These are phyloP conservation scores for Spergularia bocconei DNA, from an alignment of 148 eudicot genomes.

Conservation along the genomic window DNA sequence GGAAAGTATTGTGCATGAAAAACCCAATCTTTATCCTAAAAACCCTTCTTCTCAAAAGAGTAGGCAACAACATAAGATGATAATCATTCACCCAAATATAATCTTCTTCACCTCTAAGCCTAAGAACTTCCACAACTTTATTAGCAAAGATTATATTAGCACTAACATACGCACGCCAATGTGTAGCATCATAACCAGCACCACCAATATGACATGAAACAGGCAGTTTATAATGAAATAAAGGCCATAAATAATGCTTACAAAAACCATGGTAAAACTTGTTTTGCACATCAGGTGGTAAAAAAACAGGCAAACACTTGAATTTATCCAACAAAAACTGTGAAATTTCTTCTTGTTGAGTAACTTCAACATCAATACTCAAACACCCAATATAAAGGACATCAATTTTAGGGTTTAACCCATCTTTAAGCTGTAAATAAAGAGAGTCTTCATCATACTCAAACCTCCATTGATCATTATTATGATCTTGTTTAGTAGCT, in stretches of 20 bases:
- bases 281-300: conserved; percentile 44
- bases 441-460: conserved; percentile 59
- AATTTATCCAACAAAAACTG: conserved; percentile 42
- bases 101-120: conserved; percentile 52
- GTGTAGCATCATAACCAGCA: conserved; percentile 44
- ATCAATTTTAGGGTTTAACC: conserved; percentile 45
- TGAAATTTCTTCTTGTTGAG: conserved; percentile 62
- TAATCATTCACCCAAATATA: conserved; percentile 85
- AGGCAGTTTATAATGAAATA: conserved; percentile 79
- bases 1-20: conserved; percentile 74
- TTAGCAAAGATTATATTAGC: conserved; percentile 69
- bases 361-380: conserved; percentile 39
- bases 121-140: conserved; percentile 58
- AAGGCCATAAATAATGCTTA: conserved; percentile 79
- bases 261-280: conserved; percentile 80
- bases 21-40: conserved; percentile 66
- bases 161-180: conserved; percentile 76
- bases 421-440: conserved; percentile 57
- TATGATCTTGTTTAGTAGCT: conserved; percentile 24
- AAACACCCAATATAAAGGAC: conserved; percentile 58
- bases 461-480: conserved; percentile 38
- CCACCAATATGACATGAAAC: conserved; percentile 42
- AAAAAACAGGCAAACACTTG: conserved; percentile 66
- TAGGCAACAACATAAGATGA: conserved; percentile 84
- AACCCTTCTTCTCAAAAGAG: conserved; percentile 54